Evolutionary conservation across 2,329 filamentous ascomycete genomes (phyloP), one percentile per base, ranked within the genome.

Genomic region (Colletotrichum tamarilloi): DNA sequence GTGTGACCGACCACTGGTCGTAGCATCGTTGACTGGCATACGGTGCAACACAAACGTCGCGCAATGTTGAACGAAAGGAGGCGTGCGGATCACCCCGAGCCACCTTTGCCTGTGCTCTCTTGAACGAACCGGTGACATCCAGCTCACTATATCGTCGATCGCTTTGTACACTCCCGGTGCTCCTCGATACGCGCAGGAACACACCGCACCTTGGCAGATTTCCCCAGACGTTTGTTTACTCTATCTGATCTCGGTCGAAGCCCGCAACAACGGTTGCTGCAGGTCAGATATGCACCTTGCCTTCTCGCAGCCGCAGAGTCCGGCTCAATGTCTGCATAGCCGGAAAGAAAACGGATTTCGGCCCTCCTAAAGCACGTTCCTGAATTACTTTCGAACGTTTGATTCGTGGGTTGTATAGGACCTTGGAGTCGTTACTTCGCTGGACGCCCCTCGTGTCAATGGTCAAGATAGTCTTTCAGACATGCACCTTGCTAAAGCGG

Each of bases 31-130:
- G 46, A 49, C 38, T 60, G 46, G 67, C 70, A 65, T 49, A 60
- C 57, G 68, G 80, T 81, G 75, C 77, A 75, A 81, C 80, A 73
- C 75, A 78, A 77, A 77, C 76, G 72, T 75, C 68, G 71, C 66
- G 69, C 74, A 76, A 64, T 62, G 75, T 78, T 76, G 75, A 76
- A 70, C 67, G 68, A 62, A 46, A 73, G 16, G 64, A 53, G 57
- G 38, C 42, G 30, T 59, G 52, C 24, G 28, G 71, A 71, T 60
- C 62, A 46, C n/a, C 59, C 42, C 26, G 26, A 46, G 26, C 32
- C 46, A 65, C 49, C 30, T 35, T 53, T 32, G 49, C 42, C 71
- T 24, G 32, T 64, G 56, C 28, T 52, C 67, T 55, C 28, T 26
- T 67, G 22, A n/a, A 58, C 56, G 38, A 66, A 11, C 67, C 22